A percentile compares a stretch with the other conserved stretches of the same genome.
These are phyloP conservation scores for Cyberlindnera sargentensis DNA, from an alignment of 805 yeast genomes.

Conservation along the genomic window DNA sequence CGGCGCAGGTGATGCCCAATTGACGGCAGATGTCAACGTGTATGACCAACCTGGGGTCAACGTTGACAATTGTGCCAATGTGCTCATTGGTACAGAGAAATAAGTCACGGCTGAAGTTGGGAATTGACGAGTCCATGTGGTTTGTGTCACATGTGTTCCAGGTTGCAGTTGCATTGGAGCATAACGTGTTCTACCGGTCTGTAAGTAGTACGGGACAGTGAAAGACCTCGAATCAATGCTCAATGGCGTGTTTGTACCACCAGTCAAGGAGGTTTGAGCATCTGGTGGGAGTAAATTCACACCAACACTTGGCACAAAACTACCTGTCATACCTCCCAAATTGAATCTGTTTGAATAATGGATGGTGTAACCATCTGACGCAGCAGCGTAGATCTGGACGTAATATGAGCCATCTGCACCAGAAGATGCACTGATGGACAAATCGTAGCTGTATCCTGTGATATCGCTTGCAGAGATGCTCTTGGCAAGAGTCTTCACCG, in stretches of 20 bases:
- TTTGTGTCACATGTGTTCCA: constrained; percentile 53
- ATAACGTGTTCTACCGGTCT: constrained; percentile 69
- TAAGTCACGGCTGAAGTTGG: constrained; percentile 65
- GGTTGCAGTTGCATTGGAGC: constrained; percentile 97
- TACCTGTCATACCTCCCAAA: constrained; percentile 68
- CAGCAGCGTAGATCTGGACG: constrained; percentile 56
- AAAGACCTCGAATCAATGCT: constrained; percentile 45
- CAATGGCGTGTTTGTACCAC: constrained; percentile 27
- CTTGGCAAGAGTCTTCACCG: constrained; percentile 27
- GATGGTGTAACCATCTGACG: constrained; percentile 43
- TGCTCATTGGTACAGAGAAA: constrained; percentile 37
- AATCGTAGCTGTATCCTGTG: constrained; percentile 29
- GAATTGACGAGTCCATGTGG: constrained; percentile 50
- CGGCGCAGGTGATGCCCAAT: constrained; percentile 67
- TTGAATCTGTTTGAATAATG: constrained; percentile 64
- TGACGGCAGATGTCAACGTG: constrained; percentile 51
- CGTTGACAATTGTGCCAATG: constrained; percentile 46
- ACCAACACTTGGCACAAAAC: constrained; percentile 40
- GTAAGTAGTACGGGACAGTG: constrained; percentile 63
- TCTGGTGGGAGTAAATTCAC: constrained; percentile 37
- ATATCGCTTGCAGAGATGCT: constrained; percentile 27
- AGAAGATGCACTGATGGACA: constrained; percentile 33
- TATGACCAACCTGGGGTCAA: constrained; percentile 83
- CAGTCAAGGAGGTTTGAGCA: constrained; percentile 30
- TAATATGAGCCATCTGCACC: constrained; percentile 65